These are phyloP conservation scores for Rhizopus arrhizus DNA, from an alignment of 371 early-diverging fungal genomes.

Conservation along the genomic window DNA sequence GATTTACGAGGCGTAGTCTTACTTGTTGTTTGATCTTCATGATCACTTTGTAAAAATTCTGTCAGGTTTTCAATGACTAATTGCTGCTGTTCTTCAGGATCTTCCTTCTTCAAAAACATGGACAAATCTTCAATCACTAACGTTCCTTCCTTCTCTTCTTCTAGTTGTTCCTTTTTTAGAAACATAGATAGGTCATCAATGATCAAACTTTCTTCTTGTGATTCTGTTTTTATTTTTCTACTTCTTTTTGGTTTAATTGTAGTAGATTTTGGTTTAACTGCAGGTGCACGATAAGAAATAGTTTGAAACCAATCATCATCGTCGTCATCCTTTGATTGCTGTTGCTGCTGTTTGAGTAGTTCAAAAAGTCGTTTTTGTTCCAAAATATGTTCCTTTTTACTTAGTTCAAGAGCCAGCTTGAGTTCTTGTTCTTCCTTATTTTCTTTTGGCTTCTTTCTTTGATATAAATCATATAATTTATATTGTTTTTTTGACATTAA, in stretches of 20 bases:
- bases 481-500: neutral
- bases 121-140: conserved; percentile 13
- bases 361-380: conserved; percentile 22
- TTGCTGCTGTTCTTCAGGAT: neutral
- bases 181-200: conserved; percentile 9
- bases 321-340: neutral
- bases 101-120: conserved; percentile 10
- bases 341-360: conserved; percentile 2
- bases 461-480: neutral
- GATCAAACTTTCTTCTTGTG: conserved; percentile 1
- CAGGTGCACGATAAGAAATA: conserved; percentile 9
- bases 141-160: conserved; percentile 1
- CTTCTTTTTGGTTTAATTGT: neutral
- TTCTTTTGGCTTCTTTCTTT: neutral
- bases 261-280: neutral
- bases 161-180: conserved; percentile 7
- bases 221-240: neutral
- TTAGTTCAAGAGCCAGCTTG: conserved; percentile 13
- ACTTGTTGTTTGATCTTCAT: neutral
- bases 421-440: conserved; percentile 15
- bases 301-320: conserved; percentile 29
- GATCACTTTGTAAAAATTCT: neutral
- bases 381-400: conserved; percentile 21
- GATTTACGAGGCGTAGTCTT: neutral
- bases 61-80: neutral